Evolutionary conservation across 2,329 filamentous ascomycete genomes (phyloP).

Genomic region (Boeremia exigua): DNA sequence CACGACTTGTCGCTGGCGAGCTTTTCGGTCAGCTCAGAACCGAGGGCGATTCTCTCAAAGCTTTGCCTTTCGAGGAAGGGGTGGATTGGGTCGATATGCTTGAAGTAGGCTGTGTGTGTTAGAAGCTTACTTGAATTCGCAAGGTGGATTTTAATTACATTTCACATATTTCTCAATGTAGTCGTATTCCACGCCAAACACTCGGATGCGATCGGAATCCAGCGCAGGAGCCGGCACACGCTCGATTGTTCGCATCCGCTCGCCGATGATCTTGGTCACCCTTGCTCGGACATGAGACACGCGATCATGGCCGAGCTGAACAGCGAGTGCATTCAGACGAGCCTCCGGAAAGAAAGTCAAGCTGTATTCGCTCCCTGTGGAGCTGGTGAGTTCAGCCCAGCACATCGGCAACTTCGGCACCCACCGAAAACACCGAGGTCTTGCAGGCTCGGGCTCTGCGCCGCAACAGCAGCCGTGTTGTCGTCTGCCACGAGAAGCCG

Average conservation of each 20-base stretch:
- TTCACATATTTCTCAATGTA: background rate
- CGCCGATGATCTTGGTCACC: conserved; percentile 4
- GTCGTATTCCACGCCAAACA: conserved; percentile 12
- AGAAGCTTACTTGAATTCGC: conserved; percentile 1
- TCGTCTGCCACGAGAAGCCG: background rate
- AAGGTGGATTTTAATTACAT: conserved; percentile 5
- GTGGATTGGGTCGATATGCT: conserved; percentile 48
- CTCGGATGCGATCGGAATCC: background rate
- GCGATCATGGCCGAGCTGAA: conserved; percentile 30
- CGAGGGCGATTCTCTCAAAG: conserved; percentile 45
- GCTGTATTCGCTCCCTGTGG: conserved; percentile 14
- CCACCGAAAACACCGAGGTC: background rate
- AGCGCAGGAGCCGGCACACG: background rate
- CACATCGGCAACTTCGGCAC: background rate
- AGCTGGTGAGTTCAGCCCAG: background rate
- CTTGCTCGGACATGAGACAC: conserved; percentile 14
- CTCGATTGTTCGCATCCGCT: background rate
- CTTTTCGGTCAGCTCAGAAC: conserved; percentile 30
- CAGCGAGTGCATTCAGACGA: conserved; percentile 37
- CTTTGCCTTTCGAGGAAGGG: conserved; percentile 49
- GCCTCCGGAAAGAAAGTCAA: conserved; percentile 48
- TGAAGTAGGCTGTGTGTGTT: conserved; percentile 44
- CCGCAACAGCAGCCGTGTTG: background rate
- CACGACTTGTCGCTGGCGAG: conserved; percentile 41
- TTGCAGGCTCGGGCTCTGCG: background rate